Percentiles rank a stretch among this genome's conserved stretches.
These are phyloP conservation scores for Trichaptum fuscoviolaceum DNA, from an alignment of 768 basidiomycete species.

Conservation along the genomic window DNA sequence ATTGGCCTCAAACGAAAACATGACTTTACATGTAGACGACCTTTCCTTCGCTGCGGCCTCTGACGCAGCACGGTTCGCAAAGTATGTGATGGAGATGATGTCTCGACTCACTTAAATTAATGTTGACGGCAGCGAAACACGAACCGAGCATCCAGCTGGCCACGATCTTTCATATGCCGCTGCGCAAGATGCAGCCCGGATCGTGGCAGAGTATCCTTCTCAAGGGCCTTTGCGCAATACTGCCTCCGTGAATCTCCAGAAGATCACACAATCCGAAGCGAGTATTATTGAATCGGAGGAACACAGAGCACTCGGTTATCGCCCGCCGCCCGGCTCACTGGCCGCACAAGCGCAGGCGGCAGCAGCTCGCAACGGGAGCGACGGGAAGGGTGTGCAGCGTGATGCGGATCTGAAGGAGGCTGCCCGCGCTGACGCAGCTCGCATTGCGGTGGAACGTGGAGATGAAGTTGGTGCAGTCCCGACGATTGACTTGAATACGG, in stretches of 20 bases:
- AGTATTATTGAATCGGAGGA: conserved; percentile 30
- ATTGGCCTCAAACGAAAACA: neutral
- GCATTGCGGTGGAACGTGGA: conserved; percentile 14
- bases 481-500: conserved; percentile 15
- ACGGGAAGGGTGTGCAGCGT: neutral
- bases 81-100: neutral
- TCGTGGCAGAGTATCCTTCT: neutral
- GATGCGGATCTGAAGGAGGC: conserved; percentile 12
- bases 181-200: neutral
- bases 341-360: conserved; percentile 29
- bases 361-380: conserved; percentile 27
- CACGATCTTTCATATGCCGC: neutral
- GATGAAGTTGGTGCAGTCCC: neutral
- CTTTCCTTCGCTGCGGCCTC: neutral
- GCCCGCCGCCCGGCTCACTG: conserved; percentile 29
- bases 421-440: conserved; percentile 20
- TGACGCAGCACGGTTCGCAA: neutral
- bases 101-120: neutral
- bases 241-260: neutral
- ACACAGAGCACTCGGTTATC: conserved; percentile 31
- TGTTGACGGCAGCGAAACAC: neutral
- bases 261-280: conserved; percentile 18
- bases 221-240: neutral
- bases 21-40: neutral
- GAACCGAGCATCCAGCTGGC: neutral